These are phyloP conservation scores for Erodium texanum DNA, from an alignment of 441 rosid species.

Conservation along the genomic window DNA sequence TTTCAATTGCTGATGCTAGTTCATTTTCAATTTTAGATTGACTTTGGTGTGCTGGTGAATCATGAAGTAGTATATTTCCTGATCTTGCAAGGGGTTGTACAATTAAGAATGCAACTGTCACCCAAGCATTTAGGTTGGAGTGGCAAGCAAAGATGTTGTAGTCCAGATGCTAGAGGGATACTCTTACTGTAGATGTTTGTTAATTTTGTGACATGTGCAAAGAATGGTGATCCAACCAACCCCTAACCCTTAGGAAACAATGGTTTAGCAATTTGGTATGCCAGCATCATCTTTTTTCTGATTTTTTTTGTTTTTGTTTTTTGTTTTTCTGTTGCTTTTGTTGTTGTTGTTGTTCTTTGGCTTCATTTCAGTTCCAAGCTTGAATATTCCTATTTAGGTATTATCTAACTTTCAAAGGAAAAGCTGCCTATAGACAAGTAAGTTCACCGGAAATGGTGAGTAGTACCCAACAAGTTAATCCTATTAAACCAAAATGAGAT, in stretches of 20 bases:
- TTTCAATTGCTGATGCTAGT: background rate
- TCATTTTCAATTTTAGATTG: background rate
- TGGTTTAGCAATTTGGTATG: background rate
- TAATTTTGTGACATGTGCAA: background rate
- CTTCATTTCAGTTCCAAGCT: background rate
- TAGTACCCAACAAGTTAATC: background rate
- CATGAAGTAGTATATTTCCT: background rate
- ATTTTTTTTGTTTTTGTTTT: too few relatives aligned
- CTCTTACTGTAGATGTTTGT: background rate
- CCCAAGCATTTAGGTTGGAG: background rate
- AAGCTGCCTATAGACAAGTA: background rate
- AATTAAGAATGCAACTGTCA: background rate
- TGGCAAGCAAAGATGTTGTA: background rate
- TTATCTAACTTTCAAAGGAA: background rate
- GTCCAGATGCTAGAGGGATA: slow-evolving; percentile 2
- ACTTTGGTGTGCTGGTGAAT: background rate
- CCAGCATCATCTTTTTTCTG: too few relatives aligned
- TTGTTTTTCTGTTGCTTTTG: background rate
- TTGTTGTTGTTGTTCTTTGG: background rate
- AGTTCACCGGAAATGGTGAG: background rate
- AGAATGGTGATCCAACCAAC: background rate
- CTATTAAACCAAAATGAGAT: background rate
- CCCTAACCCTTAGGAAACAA: background rate
- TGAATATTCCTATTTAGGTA: background rate
- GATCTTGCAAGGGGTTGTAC: background rate